Evolutionary conservation across 2,329 filamentous ascomycete genomes (phyloP).

Genomic region (Fusarium solani-melongenae): DNA sequence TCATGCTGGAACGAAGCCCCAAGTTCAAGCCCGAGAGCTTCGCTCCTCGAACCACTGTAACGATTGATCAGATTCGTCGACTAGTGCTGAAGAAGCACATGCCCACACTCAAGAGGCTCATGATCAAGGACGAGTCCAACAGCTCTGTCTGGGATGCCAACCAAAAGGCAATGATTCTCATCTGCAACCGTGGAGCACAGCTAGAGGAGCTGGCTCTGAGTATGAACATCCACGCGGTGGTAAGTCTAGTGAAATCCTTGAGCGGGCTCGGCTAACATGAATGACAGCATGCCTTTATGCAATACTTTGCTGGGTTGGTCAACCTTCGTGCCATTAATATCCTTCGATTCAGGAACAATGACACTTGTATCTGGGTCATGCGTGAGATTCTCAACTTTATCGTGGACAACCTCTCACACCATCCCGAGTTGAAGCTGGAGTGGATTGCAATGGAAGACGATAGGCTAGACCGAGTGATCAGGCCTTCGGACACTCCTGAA

Average conservation of each 20-base stretch:
- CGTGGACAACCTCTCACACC: constrained; percentile 67
- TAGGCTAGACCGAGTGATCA: constrained; percentile 60
- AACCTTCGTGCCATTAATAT: constrained; percentile 67
- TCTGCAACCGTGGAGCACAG: constrained; percentile 60
- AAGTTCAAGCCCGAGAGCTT: constrained; percentile 66
- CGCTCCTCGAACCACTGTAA: constrained; percentile 60
- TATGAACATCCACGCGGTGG: constrained; percentile 65
- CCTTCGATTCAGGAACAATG: constrained; percentile 64
- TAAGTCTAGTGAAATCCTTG: constrained; percentile 50
- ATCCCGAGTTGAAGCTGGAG: constrained; percentile 66
- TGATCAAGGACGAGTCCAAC: constrained; percentile 67
- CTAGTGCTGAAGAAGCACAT: constrained; percentile 69
- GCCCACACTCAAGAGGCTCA: constrained; percentile 62
- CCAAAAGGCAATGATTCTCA: constrained; percentile 63
- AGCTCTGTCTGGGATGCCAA: constrained; percentile 67
- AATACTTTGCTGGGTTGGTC: constrained; percentile 59
- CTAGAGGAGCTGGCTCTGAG: constrained; percentile 67
- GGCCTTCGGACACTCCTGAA: constrained; percentile 49
- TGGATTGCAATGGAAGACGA: constrained; percentile 68
- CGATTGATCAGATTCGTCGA: constrained; percentile 68
- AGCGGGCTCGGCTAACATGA: constrained; percentile 13
- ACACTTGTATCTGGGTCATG: constrained; percentile 67
- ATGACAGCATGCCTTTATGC: constrained; percentile 66
- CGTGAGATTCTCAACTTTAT: constrained; percentile 68
- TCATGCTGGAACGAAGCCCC: constrained; percentile 65